Percentiles rank a stretch among this genome's conserved stretches.
Evolutionary conservation across 176 grass and related monocot genomes (phyloP).

Genomic region (Eleusine indica): DNA sequence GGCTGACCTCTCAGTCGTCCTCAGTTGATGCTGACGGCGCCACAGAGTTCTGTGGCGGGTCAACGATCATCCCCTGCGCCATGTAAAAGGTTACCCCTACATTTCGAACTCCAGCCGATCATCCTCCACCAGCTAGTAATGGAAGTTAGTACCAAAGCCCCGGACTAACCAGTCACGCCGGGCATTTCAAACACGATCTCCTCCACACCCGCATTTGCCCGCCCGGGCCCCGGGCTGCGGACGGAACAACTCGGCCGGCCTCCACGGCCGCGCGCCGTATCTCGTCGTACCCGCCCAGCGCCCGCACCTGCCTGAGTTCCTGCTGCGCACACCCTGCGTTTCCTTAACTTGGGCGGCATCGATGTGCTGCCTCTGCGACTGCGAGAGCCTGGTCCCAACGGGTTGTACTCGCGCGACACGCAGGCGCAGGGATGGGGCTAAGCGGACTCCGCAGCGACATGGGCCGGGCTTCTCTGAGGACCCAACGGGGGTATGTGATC

Average conservation of each 20-base stretch:
- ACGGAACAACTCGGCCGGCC: slow-evolving; percentile 57
- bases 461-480: background rate
- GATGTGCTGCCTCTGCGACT: no score
- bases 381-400: no score
- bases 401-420: no score
- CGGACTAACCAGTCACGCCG: background rate
- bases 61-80: no score
- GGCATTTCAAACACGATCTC: background rate
- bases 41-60: slow-evolving; percentile 1
- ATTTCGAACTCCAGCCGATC: slow-evolving; percentile 53
- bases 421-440: no score
- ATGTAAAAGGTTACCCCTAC: slow-evolving; percentile 64
- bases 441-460: background rate
- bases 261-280: slow-evolving; percentile 64
- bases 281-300: no score
- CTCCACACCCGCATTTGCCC: slow-evolving; percentile 11
- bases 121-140: no score
- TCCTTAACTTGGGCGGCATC: no score
- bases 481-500: no score
- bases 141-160: no score
- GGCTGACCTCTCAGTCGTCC: slow-evolving; percentile 44
- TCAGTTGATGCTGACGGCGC: slow-evolving; percentile 36
- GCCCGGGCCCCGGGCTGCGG: background rate
- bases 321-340: no score
- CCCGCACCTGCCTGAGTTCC: no score